phyloP scores from a whole-genome alignment of 192 early-diverging fungal genomes.

The Podochytrium sp. region DNA sequence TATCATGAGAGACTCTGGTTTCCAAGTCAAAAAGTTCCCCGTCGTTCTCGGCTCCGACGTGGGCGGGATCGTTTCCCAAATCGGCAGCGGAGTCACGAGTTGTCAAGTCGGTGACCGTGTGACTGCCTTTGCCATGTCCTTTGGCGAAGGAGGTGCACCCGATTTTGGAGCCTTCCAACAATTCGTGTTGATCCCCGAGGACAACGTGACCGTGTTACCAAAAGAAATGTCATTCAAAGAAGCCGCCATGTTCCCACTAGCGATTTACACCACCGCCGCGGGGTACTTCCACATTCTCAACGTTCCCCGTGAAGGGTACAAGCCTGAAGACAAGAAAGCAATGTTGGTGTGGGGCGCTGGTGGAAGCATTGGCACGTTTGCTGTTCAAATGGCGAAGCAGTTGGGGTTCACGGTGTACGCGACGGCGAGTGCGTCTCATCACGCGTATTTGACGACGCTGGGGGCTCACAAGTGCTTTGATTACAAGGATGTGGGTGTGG shows the following conservation, averaged over 20 bases:
- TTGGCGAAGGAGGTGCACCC: constrained; percentile 6
- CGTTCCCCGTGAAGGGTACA: neutral
- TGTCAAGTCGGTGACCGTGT: constrained; percentile 19
- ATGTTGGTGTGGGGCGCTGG: constrained; percentile 24
- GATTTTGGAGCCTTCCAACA: constrained; percentile 24
- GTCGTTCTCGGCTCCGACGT: constrained; percentile 23
- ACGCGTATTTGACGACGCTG: constrained; percentile 8
- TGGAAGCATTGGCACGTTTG: constrained; percentile 11
- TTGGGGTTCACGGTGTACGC: constrained; percentile 23
- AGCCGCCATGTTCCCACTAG: constrained; percentile 16
- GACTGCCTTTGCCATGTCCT: constrained; percentile 7
- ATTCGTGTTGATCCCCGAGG: neutral
- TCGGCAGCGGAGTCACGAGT: constrained; percentile 4
- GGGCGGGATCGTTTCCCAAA: constrained; percentile 7
- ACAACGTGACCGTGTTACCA: neutral
- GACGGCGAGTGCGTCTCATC: constrained; percentile 10
- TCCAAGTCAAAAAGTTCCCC: constrained; percentile 5
- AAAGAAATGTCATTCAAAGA: constrained; percentile 14
- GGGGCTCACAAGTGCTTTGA: constrained; percentile 21
- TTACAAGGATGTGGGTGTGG: constrained; percentile 15
- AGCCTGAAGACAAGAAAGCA: neutral
- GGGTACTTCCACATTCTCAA: neutral
- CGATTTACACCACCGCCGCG: neutral
- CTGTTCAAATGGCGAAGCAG: constrained; percentile 7
- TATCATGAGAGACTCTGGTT: constrained; percentile 8